Evolutionary conservation across 2,329 filamentous ascomycete species (phyloP), one percentile per base, ranked within the genome.

Genomic region (Blumeria hordei): DNA sequence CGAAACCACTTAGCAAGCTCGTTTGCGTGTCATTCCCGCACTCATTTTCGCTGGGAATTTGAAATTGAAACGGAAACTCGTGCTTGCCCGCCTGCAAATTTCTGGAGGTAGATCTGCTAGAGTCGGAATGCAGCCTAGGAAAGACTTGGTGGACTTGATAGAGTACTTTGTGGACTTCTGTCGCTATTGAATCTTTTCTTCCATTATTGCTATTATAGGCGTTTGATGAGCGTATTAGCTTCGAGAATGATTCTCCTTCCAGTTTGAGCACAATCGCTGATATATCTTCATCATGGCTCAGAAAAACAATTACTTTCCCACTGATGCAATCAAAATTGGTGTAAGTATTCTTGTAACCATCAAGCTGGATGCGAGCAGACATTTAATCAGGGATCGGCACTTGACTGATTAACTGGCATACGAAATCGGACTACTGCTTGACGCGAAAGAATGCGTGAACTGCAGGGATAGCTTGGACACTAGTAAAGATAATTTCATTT

Each of bases 241-340:
- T 74, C 5, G 84, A 88, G 58, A 74, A 75, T 51, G 80, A 80
- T 68, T 92, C 84, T 60, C 85, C 85, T 65, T 92, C 85, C 35
- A 92, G 76, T 70, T 92, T 92, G 63, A 90, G 84, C 39, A 86
- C 72, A 59, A 92, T 80, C 54, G 79, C 83, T 52, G 78, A 77
- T 53, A 90, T 74, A 55, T 76, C 72, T 66, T 90, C 85, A 55
- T 83, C 69, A 59, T 81, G 82, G 54, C 75, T 78, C 59, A 81
- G 68, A 18, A 63, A 66, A 34, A 82, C 67, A 53, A 78, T 64
- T 33, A 81, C 68, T 57, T 74, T 72, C 55, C 85, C 85, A 34
- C 72, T 74, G 57, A 92, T 75, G 58, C 76, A 70, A 67, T 90
- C 85, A 62, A 88, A 78, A 64, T 90, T 90, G 54, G 85, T 90